These are phyloP conservation scores for Rhizodiscina lignyota DNA, from an alignment of 495 filamentous ascomycete species.

Conservation along the genomic window DNA sequence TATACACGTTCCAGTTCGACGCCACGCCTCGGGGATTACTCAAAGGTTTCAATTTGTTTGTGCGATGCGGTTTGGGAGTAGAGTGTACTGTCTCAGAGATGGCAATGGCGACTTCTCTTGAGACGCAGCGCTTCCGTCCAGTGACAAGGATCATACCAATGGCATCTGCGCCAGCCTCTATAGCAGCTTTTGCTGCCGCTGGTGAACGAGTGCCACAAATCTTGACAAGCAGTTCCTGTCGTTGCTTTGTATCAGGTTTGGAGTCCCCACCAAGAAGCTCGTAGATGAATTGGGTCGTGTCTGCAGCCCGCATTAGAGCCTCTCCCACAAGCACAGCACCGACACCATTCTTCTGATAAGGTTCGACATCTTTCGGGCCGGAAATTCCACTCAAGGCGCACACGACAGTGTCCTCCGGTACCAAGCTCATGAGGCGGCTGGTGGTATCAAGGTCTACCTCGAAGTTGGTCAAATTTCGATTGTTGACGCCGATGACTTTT, in stretches of 20 bases:
- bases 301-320: constrained; percentile 75
- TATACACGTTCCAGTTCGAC: no score
- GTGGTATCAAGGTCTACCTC: constrained; percentile 94
- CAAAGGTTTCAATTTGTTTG: background rate
- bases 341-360: constrained; percentile 76
- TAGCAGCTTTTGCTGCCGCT: constrained; percentile 63
- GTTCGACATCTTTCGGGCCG: constrained; percentile 74
- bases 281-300: constrained; percentile 66
- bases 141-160: constrained; percentile 85
- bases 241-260: constrained; percentile 2
- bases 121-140: constrained; percentile 62
- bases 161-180: constrained; percentile 78
- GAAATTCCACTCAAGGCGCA: constrained; percentile 92
- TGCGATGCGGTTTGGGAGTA: constrained; percentile 16
- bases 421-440: constrained; percentile 71
- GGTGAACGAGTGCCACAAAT: constrained; percentile 87
- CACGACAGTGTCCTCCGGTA: constrained; percentile 72
- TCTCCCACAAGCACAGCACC: constrained; percentile 90
- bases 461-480: constrained; percentile 87
- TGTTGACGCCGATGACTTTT: constrained; percentile 96
- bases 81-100: constrained; percentile 68
- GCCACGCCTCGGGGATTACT: no score
- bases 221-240: constrained; percentile 51
- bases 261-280: constrained; percentile 50
- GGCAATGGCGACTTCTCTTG: constrained; percentile 53